Evolutionary conservation across 2,329 filamentous ascomycete genomes (phyloP), one percentile per base, ranked within the genome.

Genomic region (Xylaria sp.): DNA sequence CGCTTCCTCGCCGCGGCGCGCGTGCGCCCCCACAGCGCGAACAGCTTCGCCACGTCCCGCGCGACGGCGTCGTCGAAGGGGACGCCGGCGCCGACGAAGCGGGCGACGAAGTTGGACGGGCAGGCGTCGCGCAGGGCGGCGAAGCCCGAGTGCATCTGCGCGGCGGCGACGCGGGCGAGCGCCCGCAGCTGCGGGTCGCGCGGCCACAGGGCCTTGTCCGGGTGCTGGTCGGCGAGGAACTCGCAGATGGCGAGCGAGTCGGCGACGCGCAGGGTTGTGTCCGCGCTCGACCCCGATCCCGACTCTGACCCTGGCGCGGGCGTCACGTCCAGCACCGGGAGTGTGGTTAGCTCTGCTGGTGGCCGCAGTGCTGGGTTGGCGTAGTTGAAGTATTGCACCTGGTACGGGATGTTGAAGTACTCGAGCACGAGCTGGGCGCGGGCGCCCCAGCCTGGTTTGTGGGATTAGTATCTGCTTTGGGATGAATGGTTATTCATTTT

Each of bases 171-270:
- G 37, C 80, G 73, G 13, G 81, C 81, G 62, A 77, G 78, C 1
- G 80, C 78, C 10, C 80, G 74, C 2, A 79, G 76, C 4, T 70
- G 68, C 11, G 69, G 52, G 59, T 78, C 75, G 5, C 55, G 33
- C 0, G 81, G 81, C 77, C 80, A 83, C 0, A 78, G 75, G n/a
- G 59, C 29, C 23, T 68, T 68, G 13, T 65, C 61, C 0, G 79
- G 77, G 51, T 80, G 68, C 19, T 68, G 64, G 60, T 83, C 81
- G 17, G 80, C 78, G 3, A 83, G 69, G 65, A 79, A 79, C 58
- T 83, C 80, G 71, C 72, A 72, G 48, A 84, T 83, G 57, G 81
- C 77, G 13, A 83, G 73, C 0, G 81, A 83, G 62, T 84, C 81
- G 71, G 76, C 79, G 51, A 83, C 68, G 6, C 77, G 61, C 31